phyloP scores from a whole-genome alignment of 2,329 filamentous ascomycete genomes.

The Neofusicoccum sp. region DNA sequence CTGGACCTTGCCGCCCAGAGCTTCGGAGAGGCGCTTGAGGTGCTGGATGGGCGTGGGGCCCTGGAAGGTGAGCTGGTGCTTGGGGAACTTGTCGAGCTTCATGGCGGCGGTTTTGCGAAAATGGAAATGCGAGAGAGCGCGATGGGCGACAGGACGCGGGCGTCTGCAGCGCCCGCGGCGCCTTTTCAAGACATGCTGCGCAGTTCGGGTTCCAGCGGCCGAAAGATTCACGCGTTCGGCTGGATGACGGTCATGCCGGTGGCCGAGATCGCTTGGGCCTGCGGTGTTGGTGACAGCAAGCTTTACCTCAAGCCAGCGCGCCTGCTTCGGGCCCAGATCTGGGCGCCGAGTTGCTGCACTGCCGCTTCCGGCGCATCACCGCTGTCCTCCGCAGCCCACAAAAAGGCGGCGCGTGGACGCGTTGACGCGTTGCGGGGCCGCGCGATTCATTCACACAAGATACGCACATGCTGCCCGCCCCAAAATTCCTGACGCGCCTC shows the following conservation, averaged over 20 bases:
- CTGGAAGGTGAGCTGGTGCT: constrained; percentile 59
- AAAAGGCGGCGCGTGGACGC: background rate
- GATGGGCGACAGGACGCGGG: background rate
- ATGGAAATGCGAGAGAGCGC: background rate
- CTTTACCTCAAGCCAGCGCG: background rate
- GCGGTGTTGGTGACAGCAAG: constrained; percentile 12
- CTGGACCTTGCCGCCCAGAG: constrained; percentile 61
- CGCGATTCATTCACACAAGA: background rate
- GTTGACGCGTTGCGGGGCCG: constrained; percentile 7
- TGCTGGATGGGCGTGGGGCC: constrained; percentile 69
- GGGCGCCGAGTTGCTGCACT: background rate
- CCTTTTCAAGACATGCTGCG: constrained; percentile 3
- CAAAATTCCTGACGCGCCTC: no score
- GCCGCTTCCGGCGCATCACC: no score
- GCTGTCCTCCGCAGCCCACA: no score
- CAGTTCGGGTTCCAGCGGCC: background rate
- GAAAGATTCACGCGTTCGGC: constrained; percentile 1
- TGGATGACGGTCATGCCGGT: background rate
- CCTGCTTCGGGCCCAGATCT: background rate
- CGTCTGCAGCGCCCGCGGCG: background rate
- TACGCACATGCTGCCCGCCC: background rate
- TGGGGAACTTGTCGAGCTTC: constrained; percentile 22
- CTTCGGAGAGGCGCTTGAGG: constrained; percentile 65
- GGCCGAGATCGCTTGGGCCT: constrained; percentile 4
- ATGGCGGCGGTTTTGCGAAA: constrained; percentile 6